Base-by-base conservation (phyloP, 2,329 filamentous ascomycete species). In the Ploettnerulaceae sp. region DNA sequence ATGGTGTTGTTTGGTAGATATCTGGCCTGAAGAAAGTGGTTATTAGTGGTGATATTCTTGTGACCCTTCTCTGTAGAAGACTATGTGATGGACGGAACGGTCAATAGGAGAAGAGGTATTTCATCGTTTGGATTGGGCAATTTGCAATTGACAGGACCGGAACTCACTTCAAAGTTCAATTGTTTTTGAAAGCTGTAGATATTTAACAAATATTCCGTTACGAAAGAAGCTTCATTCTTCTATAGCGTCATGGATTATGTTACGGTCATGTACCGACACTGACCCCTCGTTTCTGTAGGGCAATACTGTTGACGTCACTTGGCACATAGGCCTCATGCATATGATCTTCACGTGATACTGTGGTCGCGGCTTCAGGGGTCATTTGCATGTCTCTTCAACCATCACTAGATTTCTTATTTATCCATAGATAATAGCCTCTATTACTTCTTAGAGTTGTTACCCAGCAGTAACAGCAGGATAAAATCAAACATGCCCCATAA, bases 171-270 rank as follows among this genome's bases (percentile, higher is more conserved):
- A n/a, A n/a, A n/a, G n/a, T n/a, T n/a, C n/a, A n/a, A n/a, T n/a
- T n/a, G n/a, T n/a, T n/a, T n/a, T n/a, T n/a, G n/a, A n/a, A n/a
- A n/a, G n/a, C n/a, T n/a, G n/a, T n/a, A n/a, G n/a, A n/a, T n/a
- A n/a, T n/a, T n/a, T n/a, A n/a, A n/a, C n/a, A n/a, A n/a, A n/a
- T n/a, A n/a, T n/a, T n/a, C n/a, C n/a, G n/a, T n/a, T n/a, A n/a
- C n/a, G n/a, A 29, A 29, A 29, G 26, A 29, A 29, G 26, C 7
- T 4, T n/a, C 14, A 29, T 29, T 29, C n/a, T 24, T 36, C 28
- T 41, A 31, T 24, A 35, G 32, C 45, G 41, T 52, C 49, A 52
- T 48, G n/a, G 36, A 42, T 42, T 42, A 18, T 25, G 18, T 44
- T 26, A 36, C 7, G 33, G 35, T 25, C 8, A 31, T 9, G 8